phyloP scores from a whole-genome alignment of 441 rosid species.

The Aleurites moluccanus region DNA sequence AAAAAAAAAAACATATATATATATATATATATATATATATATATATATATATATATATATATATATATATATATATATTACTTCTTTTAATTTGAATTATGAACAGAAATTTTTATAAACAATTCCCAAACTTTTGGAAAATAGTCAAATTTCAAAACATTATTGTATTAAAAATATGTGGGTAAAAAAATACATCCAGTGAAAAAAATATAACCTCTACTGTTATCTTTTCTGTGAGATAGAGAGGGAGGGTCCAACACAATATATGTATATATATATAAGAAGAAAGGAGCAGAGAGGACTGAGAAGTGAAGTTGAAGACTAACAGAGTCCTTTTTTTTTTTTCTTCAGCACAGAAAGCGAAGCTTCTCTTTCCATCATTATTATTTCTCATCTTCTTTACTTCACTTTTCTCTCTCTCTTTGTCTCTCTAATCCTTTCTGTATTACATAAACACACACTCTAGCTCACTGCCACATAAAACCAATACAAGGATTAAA shows the following conservation, averaged over 20 bases:
- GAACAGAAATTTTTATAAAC: not conserved
- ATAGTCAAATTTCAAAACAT: not conserved
- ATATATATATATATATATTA: no score
- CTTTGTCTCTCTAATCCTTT: not conserved
- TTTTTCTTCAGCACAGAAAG: conserved; percentile 35
- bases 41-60: no score
- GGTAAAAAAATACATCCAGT: not conserved
- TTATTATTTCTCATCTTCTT: conserved; percentile 26
- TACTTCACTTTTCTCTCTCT: conserved; percentile 17
- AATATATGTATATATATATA: not conserved
- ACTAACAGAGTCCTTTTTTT: not conserved
- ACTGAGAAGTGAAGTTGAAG: conserved; percentile 19
- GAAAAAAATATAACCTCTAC: not conserved
- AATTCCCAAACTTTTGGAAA: not conserved
- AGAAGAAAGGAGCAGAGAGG: not conserved
- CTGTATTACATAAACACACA: conserved; percentile 4
- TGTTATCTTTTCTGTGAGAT: not conserved
- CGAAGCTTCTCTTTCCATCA: conserved; percentile 43
- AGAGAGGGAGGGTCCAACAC: not conserved
- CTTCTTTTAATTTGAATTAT: not conserved
- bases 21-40: no score
- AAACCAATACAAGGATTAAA: not conserved
- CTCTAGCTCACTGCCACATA: not conserved
- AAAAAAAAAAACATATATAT: no score
- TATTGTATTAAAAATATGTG: not conserved